Percentiles rank a stretch among this genome's conserved stretches.
These are phyloP conservation scores for Lichtheimia corymbifera DNA, from an alignment of 371 early-diverging fungal genomes.

Conservation along the genomic window DNA sequence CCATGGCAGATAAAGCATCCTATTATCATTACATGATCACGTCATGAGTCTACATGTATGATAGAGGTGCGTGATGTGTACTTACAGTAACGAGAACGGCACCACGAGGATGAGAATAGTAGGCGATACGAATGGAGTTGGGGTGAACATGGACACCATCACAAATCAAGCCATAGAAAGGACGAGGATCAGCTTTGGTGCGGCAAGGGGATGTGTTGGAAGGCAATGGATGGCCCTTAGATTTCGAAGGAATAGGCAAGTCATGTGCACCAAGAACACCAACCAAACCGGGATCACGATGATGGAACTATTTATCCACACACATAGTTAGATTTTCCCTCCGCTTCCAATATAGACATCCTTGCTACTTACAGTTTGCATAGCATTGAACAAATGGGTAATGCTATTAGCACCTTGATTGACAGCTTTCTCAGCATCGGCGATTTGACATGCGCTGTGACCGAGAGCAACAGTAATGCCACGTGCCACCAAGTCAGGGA, in stretches of 20 bases:
- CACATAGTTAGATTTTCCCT: neutral
- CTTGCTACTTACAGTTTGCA: slow-evolving; percentile 62
- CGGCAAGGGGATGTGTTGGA: slow-evolving; percentile 31
- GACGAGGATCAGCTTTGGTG: slow-evolving; percentile 53
- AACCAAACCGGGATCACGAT: slow-evolving; percentile 80
- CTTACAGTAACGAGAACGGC: slow-evolving; percentile 67
- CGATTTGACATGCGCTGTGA: slow-evolving; percentile 74
- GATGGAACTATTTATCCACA: slow-evolving; percentile 57
- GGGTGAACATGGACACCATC: slow-evolving; percentile 83
- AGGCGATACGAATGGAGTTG: slow-evolving; percentile 78
- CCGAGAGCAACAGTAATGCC: slow-evolving; percentile 75
- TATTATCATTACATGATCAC: neutral
- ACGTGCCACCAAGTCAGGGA: slow-evolving; percentile 66
- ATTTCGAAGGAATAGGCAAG: slow-evolving; percentile 28
- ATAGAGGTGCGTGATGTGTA: neutral
- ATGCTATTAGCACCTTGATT: slow-evolving; percentile 66
- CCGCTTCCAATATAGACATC: no score
- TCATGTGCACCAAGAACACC: slow-evolving; percentile 68
- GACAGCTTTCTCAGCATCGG: slow-evolving; percentile 72
- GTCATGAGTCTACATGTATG: no score
- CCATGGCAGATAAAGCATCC: slow-evolving; percentile 79
- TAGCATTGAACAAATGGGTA: slow-evolving; percentile 86
- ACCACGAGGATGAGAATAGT: slow-evolving; percentile 74
- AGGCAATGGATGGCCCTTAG: slow-evolving; percentile 33
- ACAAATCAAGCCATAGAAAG: slow-evolving; percentile 80